Evolutionary conservation across 2,329 filamentous ascomycete species (phyloP), one percentile per base, ranked within the genome.

Genomic region (Ophiostoma piceae): DNA sequence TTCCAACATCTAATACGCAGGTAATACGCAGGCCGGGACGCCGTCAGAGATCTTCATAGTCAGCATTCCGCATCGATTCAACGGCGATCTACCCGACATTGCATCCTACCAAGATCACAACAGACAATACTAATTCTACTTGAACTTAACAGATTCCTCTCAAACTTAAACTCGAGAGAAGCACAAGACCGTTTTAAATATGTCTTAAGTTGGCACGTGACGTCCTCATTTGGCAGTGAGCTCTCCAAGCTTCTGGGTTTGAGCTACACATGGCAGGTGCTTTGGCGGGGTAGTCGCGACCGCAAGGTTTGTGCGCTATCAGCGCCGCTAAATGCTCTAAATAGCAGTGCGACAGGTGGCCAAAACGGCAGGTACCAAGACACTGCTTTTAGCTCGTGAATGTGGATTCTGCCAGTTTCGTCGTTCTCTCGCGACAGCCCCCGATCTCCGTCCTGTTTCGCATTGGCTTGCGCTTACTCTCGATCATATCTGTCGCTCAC

Each of bases 341-440:
- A 14, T 14, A 47, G 43, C 43, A 39, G 8, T 39, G 37, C 37
- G 37, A 39, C 37, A 39, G 37, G 37, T n/a, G 43, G 43, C 47
- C 47, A 67, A 12, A 16, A 67, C 12, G n/a, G 12, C 29, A 32
- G 11, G 12, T 7, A 32, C 57, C 11, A 8, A 14, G 26, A 32
- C 26, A 14, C 16, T 19, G 57, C 12, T 32, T 60, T 62, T 62
- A 16, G 57, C 57, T 62, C 57, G 26, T 62, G 57, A 62, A 32
- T 62, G 57, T 62, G 57, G 57, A 62, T 26, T 62, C 26, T 26
- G 57, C 57, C 57, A 62, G 57, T 62, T 62, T 62, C 57, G 26
- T 62, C 57, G 12, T 57, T 22, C 11, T 32, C 22, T 62, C 26
- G 57, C 26, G 57, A 32, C 57, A 26, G 14, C 57, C 26, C 57